Base-by-base conservation (phyloP, 345 rosid genomes). In the Turnera subulata region DNA sequence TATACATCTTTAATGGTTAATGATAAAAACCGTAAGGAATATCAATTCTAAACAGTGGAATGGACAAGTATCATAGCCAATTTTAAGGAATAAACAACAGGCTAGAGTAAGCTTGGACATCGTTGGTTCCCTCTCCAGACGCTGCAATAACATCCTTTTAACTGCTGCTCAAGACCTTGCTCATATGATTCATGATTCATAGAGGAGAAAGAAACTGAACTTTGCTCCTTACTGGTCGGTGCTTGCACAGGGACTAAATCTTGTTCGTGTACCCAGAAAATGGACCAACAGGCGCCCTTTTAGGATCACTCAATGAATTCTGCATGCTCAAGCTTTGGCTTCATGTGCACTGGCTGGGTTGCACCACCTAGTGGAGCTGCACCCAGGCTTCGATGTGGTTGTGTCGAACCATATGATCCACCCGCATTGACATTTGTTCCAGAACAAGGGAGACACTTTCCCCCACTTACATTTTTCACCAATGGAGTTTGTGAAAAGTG, bases 301-400 rank as follows among this genome's bases (percentile, higher is more conserved):
- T 78, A 24, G 76, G 57, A 58, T 89, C 91, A 68, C 56, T 74
- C 35, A 64, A 53, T 29, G 84, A 58, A 65, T 52, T 68, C 62
- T 73, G 89, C 72, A 81, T 79, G n/a, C 74, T 85, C 91, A 66
- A 78, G 80, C 72, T 88, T 88, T 15, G 88, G 83, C 59, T 64
- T 77, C 74, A 69, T 62, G 69, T 67, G 82, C 40, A 37, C 13
- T 37, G 40, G 2, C 23, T 63, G 74, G 47, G 51, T 53, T 25
- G 69, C 22, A 25, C 60, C 68, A 47, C 69, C 68, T 16, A 70
- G 58, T 61, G 79, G 84, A 67, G 74, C 59, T 49, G 81, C 53
- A 37, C 80, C 96, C 66, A 74, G 53, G 55, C 64, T 66, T 71
- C 75, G 79, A 64, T 75, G 84, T 45, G 83, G 51, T 63, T 78